A percentile compares a stretch with the other conserved stretches of the same genome.
Evolutionary conservation across 1,284 basidiomycete genomes (phyloP).

Genomic region (Moesziomyces parantarcticus): DNA sequence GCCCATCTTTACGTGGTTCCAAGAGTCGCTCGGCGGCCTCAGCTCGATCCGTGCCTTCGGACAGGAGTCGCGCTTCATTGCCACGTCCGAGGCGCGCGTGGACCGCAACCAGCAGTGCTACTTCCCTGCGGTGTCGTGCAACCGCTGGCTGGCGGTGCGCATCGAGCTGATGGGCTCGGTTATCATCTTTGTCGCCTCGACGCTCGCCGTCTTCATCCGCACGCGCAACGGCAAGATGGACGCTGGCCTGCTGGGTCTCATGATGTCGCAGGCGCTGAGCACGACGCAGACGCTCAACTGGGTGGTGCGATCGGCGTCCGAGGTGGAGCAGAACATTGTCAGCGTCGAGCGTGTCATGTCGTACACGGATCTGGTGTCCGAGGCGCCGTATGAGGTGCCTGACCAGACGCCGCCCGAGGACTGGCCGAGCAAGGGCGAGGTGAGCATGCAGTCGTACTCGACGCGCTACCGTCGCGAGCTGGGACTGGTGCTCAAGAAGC

Average conservation of each 20-base stretch:
- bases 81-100: conserved; percentile 80
- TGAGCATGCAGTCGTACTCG: conserved; percentile 84
- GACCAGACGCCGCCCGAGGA: conserved; percentile 63
- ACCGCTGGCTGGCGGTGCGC: conserved; percentile 80
- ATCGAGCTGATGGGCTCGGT: conserved; percentile 78
- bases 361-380: conserved; percentile 79
- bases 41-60: conserved; percentile 80
- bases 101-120: conserved; percentile 82
- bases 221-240: conserved; percentile 74
- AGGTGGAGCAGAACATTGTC: conserved; percentile 93
- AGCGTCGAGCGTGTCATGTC: conserved; percentile 74
- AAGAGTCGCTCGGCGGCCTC: conserved; percentile 84
- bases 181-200: conserved; percentile 81
- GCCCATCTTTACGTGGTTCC: conserved; percentile 81
- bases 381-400: conserved; percentile 74
- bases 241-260: conserved; percentile 89
- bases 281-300: conserved; percentile 72
- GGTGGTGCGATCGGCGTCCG: conserved; percentile 88
- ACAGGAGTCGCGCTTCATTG: conserved; percentile 74
- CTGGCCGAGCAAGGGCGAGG: conserved; percentile 82
- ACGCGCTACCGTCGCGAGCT: conserved; percentile 85
- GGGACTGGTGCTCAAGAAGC: conserved; percentile 79
- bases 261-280: conserved; percentile 79
- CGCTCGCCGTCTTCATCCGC: conserved; percentile 76
- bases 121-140: conserved; percentile 77